Conservation (phyloP, 345 rosid species). For the Boechera retrofracta region DNA sequence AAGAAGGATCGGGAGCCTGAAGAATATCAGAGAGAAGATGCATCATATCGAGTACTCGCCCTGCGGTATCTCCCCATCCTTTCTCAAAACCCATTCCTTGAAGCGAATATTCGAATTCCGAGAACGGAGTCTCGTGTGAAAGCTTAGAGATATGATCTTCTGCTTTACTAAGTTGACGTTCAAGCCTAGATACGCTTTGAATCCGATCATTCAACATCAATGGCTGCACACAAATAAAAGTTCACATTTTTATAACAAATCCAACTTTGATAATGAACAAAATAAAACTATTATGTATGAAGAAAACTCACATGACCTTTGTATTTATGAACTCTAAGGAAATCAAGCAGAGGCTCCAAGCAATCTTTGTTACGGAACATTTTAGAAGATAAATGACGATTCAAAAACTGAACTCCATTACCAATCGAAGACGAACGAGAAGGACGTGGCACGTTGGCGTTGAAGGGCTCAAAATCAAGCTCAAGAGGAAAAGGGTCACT, state of each 20-base stretch:
- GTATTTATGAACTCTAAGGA: constrained; percentile 79
- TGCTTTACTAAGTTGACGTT: constrained; percentile 73
- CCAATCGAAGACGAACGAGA: constrained; percentile 93
- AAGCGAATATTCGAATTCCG: constrained; percentile 76
- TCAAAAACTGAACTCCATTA: constrained; percentile 98
- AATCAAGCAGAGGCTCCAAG: constrained; percentile 85
- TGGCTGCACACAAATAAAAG: constrained; percentile 49
- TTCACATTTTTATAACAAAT: not conserved
- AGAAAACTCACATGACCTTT: constrained; percentile 81
- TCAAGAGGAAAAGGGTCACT: constrained; percentile 67
- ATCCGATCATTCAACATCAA: constrained; percentile 96
- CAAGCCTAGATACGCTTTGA: constrained; percentile 66
- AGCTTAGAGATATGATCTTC: constrained; percentile 86
- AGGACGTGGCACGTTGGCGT: constrained; percentile 86
- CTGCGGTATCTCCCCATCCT: constrained; percentile 99
- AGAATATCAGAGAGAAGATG: constrained; percentile 90
- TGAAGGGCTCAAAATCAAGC: constrained; percentile 98
- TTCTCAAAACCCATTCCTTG: constrained; percentile 99
- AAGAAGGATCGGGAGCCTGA: constrained; percentile 97
- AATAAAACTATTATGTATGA: not conserved
- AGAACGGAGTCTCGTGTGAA: constrained; percentile 65
- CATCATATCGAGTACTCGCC: constrained; percentile 71
- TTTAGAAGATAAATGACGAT: constrained; percentile 91
- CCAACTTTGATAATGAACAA: not conserved
- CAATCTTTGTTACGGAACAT: constrained; percentile 95